Percentiles rank a stretch among this genome's conserved stretches.
Conservation (phyloP, 2,329 filamentous ascomycete species). For the Aspergillus udagawae region DNA sequence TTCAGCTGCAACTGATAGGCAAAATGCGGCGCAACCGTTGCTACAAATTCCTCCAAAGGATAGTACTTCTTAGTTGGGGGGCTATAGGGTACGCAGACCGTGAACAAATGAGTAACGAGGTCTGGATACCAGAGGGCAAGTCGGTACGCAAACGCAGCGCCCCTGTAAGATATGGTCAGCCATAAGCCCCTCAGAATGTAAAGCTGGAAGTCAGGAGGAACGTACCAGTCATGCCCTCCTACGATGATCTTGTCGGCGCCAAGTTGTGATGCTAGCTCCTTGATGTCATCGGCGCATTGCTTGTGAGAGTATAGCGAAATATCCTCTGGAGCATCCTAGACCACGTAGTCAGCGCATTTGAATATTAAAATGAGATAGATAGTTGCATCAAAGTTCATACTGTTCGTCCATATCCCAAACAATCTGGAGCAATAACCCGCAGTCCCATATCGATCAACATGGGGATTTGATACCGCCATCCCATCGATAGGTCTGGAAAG, state of each 20-base stretch:
- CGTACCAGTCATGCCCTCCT: conserved; percentile 81
- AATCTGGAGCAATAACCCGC: conserved; percentile 77
- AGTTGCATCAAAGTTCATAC: conserved; percentile 31
- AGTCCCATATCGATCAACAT: conserved; percentile 67
- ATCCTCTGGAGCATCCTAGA: conserved; percentile 56
- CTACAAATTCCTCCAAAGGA: conserved; percentile 58
- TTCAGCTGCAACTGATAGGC: conserved; percentile 79
- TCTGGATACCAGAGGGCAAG: conserved; percentile 68
- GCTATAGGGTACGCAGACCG: conserved; percentile 72
- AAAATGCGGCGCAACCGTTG: conserved; percentile 61
- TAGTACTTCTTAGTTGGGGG: conserved; percentile 52
- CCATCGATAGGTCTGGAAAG: conserved; percentile 76
- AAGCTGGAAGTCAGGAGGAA: background rate
- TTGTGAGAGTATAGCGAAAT: conserved; percentile 66
- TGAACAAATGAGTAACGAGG: conserved; percentile 70
- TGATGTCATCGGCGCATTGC: conserved; percentile 69
- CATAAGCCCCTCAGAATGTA: background rate
- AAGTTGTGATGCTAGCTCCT: conserved; percentile 61
- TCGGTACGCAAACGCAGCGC: conserved; percentile 72
- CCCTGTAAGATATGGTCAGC: conserved; percentile 46
- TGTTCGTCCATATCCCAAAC: conserved; percentile 80
- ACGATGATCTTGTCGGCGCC: conserved; percentile 63
- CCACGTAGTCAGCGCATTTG: conserved; percentile 31
- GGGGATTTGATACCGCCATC: conserved; percentile 88
- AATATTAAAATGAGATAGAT: background rate